These are phyloP conservation scores for Tulasnella sp. DNA, from an alignment of 768 basidiomycete species.

Conservation along the genomic window DNA sequence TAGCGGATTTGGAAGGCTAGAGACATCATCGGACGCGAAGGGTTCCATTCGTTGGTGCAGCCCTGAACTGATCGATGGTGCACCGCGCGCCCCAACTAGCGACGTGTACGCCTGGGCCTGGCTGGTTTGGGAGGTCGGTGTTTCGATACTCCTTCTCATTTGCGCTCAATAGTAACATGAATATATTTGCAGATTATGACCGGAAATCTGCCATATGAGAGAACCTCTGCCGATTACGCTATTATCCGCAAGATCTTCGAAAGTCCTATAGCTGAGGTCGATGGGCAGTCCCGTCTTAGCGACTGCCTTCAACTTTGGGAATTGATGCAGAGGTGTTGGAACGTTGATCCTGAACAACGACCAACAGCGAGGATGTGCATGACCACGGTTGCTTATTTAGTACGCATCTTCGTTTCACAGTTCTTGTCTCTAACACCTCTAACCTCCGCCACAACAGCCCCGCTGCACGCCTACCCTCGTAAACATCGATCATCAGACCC, in stretches of 20 bases:
- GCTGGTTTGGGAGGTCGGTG: background rate
- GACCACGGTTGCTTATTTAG: background rate
- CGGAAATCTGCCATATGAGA: background rate
- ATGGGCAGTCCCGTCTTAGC: background rate
- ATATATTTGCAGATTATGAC: background rate
- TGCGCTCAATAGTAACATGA: background rate
- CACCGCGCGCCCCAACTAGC: background rate
- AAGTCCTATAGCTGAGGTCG: background rate
- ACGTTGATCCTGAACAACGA: background rate
- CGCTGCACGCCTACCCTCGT: background rate
- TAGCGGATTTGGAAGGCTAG: background rate
- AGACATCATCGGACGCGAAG: background rate
- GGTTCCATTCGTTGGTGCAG: slow-evolving; percentile 9
- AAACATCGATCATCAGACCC: background rate
- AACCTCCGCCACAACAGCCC: background rate
- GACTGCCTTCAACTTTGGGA: background rate
- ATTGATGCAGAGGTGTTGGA: background rate
- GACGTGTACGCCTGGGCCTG: slow-evolving; percentile 19
- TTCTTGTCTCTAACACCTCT: background rate
- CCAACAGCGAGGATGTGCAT: background rate
- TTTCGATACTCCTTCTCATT: background rate
- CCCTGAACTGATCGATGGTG: background rate
- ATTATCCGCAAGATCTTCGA: background rate
- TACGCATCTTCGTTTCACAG: background rate
- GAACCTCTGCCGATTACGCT: background rate